Evolutionary conservation across 1,284 basidiomycete species (phyloP).

Genomic region (Trichosporon sp.): DNA sequence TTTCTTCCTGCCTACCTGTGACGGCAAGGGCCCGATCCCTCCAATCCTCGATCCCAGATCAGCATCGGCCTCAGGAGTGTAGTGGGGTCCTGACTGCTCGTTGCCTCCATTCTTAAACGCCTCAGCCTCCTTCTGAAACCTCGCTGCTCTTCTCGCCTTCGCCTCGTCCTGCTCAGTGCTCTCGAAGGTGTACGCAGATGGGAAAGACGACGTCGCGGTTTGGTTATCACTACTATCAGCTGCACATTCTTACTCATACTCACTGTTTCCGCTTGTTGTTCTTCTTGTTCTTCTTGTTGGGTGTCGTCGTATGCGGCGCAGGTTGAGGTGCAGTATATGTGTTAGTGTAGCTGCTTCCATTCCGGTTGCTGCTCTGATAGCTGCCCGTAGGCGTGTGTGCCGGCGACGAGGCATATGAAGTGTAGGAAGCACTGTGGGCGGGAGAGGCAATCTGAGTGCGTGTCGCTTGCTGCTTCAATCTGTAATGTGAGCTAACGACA

Average conservation of each 20-base stretch:
- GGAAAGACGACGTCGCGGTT: constrained; percentile 8
- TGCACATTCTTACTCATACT: constrained; percentile 1
- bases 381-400: not conserved
- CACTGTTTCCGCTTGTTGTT: constrained; percentile 42
- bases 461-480: constrained; percentile 32
- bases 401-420: constrained; percentile 1
- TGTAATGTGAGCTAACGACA: constrained; percentile 9
- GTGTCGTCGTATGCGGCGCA: not conserved
- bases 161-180: constrained; percentile 36
- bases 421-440: not conserved
- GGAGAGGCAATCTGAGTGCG: constrained; percentile 17
- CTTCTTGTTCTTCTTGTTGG: constrained; percentile 13
- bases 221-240: constrained; percentile 12
- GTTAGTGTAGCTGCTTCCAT: not conserved
- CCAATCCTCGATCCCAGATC: constrained; percentile 10
- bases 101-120: not conserved
- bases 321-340: not conserved
- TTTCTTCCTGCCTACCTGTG: constrained; percentile 35
- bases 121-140: constrained; percentile 28
- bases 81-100: constrained; percentile 1
- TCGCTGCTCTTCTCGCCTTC: constrained; percentile 35
- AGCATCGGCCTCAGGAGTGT: not conserved
- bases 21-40: not conserved
- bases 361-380: not conserved
- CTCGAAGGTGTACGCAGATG: constrained; percentile 22